Conservation (phyloP, 108 stramenopile genomes). For the Thalassiosira profunda region DNA sequence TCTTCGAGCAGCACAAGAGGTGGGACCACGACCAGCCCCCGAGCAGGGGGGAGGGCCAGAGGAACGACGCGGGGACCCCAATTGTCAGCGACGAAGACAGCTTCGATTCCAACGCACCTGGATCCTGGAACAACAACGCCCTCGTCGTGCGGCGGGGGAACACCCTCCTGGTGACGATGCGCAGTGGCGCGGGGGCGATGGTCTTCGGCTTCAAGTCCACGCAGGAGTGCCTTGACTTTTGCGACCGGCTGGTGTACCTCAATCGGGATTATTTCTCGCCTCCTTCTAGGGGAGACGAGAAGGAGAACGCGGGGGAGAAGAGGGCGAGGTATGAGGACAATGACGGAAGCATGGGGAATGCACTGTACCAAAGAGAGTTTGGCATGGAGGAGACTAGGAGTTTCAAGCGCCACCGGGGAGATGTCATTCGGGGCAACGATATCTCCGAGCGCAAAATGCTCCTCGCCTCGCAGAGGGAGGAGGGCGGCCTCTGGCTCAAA, state of each 20-base stretch:
- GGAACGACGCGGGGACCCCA: no score
- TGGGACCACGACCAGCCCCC: slow-evolving; percentile 13
- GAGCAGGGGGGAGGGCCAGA: neutral
- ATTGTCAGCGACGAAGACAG: neutral
- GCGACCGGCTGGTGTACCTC: slow-evolving; percentile 38
- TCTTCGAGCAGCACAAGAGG: slow-evolving; percentile 35
- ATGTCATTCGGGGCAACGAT: slow-evolving; percentile 7
- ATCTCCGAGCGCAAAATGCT: neutral
- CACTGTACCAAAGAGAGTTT: slow-evolving; percentile 27
- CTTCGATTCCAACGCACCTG: slow-evolving; percentile 5
- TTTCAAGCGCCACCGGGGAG: slow-evolving; percentile 13
- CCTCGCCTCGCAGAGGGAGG: neutral
- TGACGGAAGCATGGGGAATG: neutral
- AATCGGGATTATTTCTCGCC: slow-evolving; percentile 29
- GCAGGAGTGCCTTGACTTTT: slow-evolving; percentile 37
- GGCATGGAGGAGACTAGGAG: slow-evolving; percentile 8
- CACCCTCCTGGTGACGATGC: slow-evolving; percentile 39
- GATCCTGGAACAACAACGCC: slow-evolving; percentile 51
- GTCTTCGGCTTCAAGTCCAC: slow-evolving; percentile 40
- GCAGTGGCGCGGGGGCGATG: slow-evolving; percentile 38
- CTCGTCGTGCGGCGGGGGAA: slow-evolving; percentile 42
- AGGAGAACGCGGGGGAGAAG: neutral
- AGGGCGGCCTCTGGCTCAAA: neutral
- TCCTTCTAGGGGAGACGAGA: neutral
- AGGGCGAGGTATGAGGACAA: neutral